These are phyloP conservation scores for Penicillium canariense DNA, from an alignment of 495 filamentous ascomycete species.

Conservation along the genomic window DNA sequence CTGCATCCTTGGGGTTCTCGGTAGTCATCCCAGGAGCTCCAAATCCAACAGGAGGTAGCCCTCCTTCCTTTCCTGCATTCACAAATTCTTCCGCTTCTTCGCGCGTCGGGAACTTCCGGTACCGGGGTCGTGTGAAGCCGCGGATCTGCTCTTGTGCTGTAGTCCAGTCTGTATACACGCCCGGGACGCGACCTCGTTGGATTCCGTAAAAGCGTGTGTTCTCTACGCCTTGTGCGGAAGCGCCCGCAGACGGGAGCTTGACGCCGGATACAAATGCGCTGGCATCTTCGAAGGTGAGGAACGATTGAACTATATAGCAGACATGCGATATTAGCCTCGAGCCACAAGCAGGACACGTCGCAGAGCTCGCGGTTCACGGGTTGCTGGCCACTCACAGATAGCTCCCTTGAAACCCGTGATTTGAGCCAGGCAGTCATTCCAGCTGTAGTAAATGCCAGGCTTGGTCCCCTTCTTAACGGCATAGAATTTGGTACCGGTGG, in stretches of 20 bases:
- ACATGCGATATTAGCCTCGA: not conserved
- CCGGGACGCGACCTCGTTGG: slow-evolving; percentile 74
- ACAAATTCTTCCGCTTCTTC: slow-evolving; percentile 78
- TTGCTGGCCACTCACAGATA: slow-evolving; percentile 56
- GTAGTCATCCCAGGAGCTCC: slow-evolving; percentile 31
- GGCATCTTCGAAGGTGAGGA: slow-evolving; percentile 72
- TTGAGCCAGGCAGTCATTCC: slow-evolving; percentile 77
- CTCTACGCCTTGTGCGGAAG: slow-evolving; percentile 24
- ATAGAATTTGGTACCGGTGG: slow-evolving; percentile 70
- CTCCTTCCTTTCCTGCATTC: slow-evolving; percentile 40
- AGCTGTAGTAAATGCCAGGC: slow-evolving; percentile 85
- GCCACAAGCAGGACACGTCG: not conserved
- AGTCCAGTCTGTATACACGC: slow-evolving; percentile 88
- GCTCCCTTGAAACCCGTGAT: slow-evolving; percentile 84
- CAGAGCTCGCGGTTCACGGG: not conserved
- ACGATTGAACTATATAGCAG: slow-evolving; percentile 69
- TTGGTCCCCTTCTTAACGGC: slow-evolving; percentile 73
- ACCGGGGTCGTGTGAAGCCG: slow-evolving; percentile 74
- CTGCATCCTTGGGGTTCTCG: slow-evolving; percentile 32
- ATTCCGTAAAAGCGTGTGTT: slow-evolving; percentile 72
- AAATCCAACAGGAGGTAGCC: slow-evolving; percentile 24
- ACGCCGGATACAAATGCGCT: slow-evolving; percentile 69
- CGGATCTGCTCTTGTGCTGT: slow-evolving; percentile 72
- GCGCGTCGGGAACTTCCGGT: slow-evolving; percentile 73
- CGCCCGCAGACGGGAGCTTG: slow-evolving; percentile 32